Evolutionary conservation across 768 basidiomycete species (phyloP).

Genomic region (Suillus luteus): DNA sequence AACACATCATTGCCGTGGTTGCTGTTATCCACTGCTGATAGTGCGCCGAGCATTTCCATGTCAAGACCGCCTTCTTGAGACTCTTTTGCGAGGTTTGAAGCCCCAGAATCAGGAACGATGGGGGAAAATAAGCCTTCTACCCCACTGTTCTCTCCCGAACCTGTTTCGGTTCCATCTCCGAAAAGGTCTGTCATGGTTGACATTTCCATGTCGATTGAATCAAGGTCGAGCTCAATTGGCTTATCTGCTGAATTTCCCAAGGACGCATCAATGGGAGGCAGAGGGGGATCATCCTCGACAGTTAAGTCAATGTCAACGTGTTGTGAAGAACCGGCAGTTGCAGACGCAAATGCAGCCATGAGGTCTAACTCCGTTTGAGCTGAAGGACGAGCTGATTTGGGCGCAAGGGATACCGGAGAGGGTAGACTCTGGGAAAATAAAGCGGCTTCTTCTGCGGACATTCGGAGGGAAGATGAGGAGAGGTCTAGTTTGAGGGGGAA

Average conservation of each 20-base stretch:
- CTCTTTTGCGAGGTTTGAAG: slow-evolving; percentile 23
- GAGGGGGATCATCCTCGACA: slow-evolving; percentile 37
- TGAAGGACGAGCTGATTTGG: slow-evolving; percentile 69
- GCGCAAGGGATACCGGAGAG: slow-evolving; percentile 82
- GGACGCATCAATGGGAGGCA: slow-evolving; percentile 32
- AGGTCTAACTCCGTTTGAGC: slow-evolving; percentile 61
- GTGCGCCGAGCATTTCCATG: slow-evolving; percentile 41
- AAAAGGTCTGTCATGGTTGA: slow-evolving; percentile 51
- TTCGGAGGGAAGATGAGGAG: slow-evolving; percentile 65
- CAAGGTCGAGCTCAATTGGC: slow-evolving; percentile 80
- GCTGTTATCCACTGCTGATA: slow-evolving; percentile 24
- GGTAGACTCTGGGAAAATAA: slow-evolving; percentile 58
- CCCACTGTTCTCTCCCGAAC: slow-evolving; percentile 36
- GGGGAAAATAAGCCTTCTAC: slow-evolving; percentile 59
- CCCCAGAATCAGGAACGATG: slow-evolving; percentile 28
- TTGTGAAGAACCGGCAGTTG: slow-evolving; percentile 32
- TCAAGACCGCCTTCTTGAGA: slow-evolving; percentile 25
- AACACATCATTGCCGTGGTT: slow-evolving; percentile 25
- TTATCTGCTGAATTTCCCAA: slow-evolving; percentile 72
- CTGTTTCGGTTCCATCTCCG: slow-evolving; percentile 45
- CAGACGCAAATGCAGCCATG: slow-evolving; percentile 60
- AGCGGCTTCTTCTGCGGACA: slow-evolving; percentile 63
- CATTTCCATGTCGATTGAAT: slow-evolving; percentile 68
- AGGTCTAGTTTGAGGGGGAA: slow-evolving; percentile 81
- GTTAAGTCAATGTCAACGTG: slow-evolving; percentile 63